A percentile compares a stretch with the other conserved stretches of the same genome.
Conservation (phyloP, 2,329 filamentous ascomycete genomes). For the Botrytis porri region DNA sequence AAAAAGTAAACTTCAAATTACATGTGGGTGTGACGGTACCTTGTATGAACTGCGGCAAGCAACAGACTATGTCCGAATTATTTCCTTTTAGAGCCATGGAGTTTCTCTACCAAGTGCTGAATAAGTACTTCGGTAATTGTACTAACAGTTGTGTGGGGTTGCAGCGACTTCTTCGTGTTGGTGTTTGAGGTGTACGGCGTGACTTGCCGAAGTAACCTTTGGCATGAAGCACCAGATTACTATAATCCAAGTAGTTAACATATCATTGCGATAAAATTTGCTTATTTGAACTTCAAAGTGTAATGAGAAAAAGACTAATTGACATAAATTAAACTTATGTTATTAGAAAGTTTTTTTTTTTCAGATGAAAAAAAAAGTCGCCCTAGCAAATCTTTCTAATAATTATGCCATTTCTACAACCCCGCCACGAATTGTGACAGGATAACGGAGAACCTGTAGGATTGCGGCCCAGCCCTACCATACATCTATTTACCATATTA, state of each 20-base stretch:
- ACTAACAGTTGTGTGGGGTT: background rate
- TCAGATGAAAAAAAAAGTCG: background rate
- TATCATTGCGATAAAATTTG: background rate
- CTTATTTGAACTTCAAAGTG: background rate
- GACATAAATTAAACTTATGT: background rate
- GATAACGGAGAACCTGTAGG: background rate
- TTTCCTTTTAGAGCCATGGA: background rate
- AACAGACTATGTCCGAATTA: background rate
- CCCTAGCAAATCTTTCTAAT: background rate
- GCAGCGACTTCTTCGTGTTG: background rate
- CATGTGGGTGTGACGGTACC: too few relatives aligned
- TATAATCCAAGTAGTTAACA: background rate
- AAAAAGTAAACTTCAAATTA: background rate
- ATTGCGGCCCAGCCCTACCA: background rate
- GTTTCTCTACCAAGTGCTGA: too few relatives aligned
- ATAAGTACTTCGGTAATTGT: background rate
- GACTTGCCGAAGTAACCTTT: background rate
- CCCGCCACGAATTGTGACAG: background rate
- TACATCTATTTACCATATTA: background rate
- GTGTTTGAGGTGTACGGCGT: constrained; percentile 4
- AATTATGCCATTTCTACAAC: background rate
- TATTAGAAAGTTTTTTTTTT: background rate
- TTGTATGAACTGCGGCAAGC: background rate
- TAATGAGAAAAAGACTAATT: background rate
- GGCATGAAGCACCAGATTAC: background rate